Evolutionary conservation across 1,284 basidiomycete genomes (phyloP), one percentile per base, ranked within the genome.

Genomic region (Pseudozyma tsukubaensis): DNA sequence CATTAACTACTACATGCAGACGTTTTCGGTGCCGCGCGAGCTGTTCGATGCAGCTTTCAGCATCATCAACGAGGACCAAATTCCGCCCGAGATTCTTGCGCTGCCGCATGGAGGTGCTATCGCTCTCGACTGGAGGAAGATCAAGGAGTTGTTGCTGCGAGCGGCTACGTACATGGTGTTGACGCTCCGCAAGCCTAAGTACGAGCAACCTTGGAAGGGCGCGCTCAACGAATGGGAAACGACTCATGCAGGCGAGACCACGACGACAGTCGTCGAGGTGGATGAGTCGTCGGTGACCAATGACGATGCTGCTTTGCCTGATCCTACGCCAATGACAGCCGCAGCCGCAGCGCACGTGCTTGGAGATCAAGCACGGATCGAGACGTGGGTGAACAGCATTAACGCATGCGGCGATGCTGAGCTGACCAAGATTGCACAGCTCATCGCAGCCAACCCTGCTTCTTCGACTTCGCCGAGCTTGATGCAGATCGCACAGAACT

Each of bases 21-120:
- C 53, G 7, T 67, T 75, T 19, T 18, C 36, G 36, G 56, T 59
- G 19, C 72, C 72, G 10, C 53, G 58, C 0, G 37, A 34, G 2
- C 49, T 75, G 14, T 75, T 75, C 35, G 52, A 62, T 2, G 59
- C 66, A 2, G 52, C 72, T 0, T 75, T 75, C 57, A 75, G 43
- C 50, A 45, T 67, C 36, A 50, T 75, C 18, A 9, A 55, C 1
- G 72, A 75, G 18, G 63, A 70, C 21, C 47, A 19, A 8, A 59
- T 75, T 11, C 72, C 72, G 5, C 18, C 61, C 0, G 56, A 67
- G 45, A 75, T 75, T 50, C 54, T 70, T 3, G 52, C 50, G 16
- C 45, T 75, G 42, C 59, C 72, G 11, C 52, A 75, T 39, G 72
- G 67, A 29, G 72, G 72, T 29, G 72, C 72, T 11, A 56, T 57